These are phyloP conservation scores for Epichloe glyceriae DNA, from an alignment of 2,329 filamentous ascomycete species.

Conservation along the genomic window DNA sequence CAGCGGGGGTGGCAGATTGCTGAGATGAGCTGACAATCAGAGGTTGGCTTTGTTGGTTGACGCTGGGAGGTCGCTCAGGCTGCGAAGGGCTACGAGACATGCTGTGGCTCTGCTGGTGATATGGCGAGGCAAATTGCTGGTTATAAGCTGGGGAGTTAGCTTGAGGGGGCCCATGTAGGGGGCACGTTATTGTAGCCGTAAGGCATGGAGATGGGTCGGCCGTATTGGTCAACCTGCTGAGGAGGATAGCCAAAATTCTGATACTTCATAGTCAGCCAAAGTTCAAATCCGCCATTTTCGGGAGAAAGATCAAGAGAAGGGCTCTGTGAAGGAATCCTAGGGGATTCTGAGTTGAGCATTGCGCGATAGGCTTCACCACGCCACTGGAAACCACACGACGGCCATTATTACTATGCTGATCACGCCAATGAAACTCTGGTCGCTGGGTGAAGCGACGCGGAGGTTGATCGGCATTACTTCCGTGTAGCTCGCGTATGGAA, in stretches of 20 bases:
- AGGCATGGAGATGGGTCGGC: constrained; percentile 23
- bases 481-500: constrained; percentile 21
- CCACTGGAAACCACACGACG: constrained; percentile 11
- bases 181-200: constrained; percentile 34
- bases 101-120: constrained; percentile 42
- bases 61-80: constrained; percentile 56
- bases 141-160: constrained; percentile 38
- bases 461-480: constrained; percentile 23
- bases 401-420: constrained; percentile 11
- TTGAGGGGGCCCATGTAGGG: constrained; percentile 36
- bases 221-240: constrained; percentile 25
- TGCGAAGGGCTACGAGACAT: constrained; percentile 82
- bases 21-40: constrained; percentile 49
- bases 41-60: constrained; percentile 44
- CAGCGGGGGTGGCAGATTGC: constrained; percentile 49
- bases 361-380: constrained; percentile 2
- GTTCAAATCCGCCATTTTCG: constrained; percentile 57
- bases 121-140: constrained; percentile 29
- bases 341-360: constrained; percentile 1
- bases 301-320: constrained; percentile 49
- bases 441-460: constrained; percentile 33
- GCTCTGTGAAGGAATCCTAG: constrained; percentile 5
- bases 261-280: constrained; percentile 55
- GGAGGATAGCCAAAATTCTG: constrained; percentile 51
- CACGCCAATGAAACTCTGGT: constrained; percentile 23